phyloP scores from a whole-genome alignment of 352 stramenopile genomes.

The Phytophthora colocasiae region DNA sequence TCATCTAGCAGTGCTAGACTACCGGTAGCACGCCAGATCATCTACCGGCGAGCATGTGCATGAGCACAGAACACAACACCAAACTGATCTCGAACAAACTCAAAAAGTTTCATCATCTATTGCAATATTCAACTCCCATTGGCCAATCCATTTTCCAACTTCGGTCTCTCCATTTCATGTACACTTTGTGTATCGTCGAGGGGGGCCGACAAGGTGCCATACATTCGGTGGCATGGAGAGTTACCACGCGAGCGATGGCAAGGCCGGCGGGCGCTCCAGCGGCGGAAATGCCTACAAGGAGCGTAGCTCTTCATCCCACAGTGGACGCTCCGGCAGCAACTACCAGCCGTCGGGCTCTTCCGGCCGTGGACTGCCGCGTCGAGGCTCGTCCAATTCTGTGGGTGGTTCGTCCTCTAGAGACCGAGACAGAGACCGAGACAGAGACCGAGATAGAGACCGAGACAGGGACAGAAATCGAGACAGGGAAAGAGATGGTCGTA shows the following conservation, averaged over 20 bases:
- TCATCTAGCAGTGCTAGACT: too few relatives aligned
- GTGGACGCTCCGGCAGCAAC: slow-evolving; percentile 26
- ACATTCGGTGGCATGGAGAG: slow-evolving; percentile 37
- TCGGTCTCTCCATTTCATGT: slow-evolving; percentile 3
- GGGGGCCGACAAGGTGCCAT: slow-evolving; percentile 22
- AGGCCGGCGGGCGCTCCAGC: slow-evolving; percentile 24
- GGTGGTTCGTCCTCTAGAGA: slow-evolving; percentile 35
- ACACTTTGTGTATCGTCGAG: slow-evolving; percentile 19
- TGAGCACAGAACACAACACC: too few relatives aligned
- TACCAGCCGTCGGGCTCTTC: slow-evolving; percentile 35
- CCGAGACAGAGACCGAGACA: slow-evolving; percentile 47
- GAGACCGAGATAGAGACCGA: slow-evolving; percentile 43
- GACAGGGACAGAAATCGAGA: slow-evolving; percentile 46
- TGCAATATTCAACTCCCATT: too few relatives aligned
- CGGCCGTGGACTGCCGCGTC: slow-evolving; percentile 44
- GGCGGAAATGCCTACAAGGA: slow-evolving; percentile 34
- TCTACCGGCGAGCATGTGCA: too few relatives aligned
- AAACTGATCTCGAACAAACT: too few relatives aligned
- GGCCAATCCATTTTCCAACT: too few relatives aligned
- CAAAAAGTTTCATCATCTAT: too few relatives aligned
- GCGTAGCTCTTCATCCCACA: slow-evolving; percentile 31
- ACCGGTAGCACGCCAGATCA: too few relatives aligned
- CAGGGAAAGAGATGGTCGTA: slow-evolving; percentile 41
- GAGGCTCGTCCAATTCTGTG: slow-evolving; percentile 54
- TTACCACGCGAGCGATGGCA: slow-evolving; percentile 41